These are phyloP conservation scores for Calocybe gambosa DNA, from an alignment of 1,284 basidiomycete genomes.

Conservation along the genomic window DNA sequence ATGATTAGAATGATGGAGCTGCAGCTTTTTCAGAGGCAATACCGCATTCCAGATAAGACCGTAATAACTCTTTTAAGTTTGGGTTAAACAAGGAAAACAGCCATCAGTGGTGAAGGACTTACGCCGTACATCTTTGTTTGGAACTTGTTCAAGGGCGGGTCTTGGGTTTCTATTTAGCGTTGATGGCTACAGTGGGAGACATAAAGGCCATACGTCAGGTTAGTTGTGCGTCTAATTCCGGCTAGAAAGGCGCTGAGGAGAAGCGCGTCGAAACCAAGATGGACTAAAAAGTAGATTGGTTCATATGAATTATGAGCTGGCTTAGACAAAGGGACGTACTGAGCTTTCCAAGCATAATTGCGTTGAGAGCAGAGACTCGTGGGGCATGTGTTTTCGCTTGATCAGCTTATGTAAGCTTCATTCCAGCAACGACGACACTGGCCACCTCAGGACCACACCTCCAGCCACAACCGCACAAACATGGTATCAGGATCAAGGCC, in stretches of 20 bases:
- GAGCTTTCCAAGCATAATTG: slow-evolving; percentile 48
- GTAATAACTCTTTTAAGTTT: slow-evolving; percentile 51
- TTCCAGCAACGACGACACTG: not conserved
- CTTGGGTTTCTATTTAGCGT: slow-evolving; percentile 1
- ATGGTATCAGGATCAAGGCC: slow-evolving; percentile 31
- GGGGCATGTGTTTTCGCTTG: slow-evolving; percentile 7
- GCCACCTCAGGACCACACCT: not conserved
- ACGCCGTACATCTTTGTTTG: slow-evolving; percentile 82
- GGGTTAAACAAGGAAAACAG: not conserved
- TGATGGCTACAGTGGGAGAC: not conserved
- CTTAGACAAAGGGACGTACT: slow-evolving; percentile 16
- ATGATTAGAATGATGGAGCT: slow-evolving; percentile 4
- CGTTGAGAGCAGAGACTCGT: slow-evolving; percentile 6
- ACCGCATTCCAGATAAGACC: slow-evolving; percentile 76
- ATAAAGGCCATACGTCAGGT: slow-evolving; percentile 58
- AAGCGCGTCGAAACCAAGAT: slow-evolving; percentile 70
- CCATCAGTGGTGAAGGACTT: slow-evolving; percentile 28
- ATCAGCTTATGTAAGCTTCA: slow-evolving; percentile 14
- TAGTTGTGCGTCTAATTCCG: slow-evolving; percentile 73
- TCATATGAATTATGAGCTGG: not conserved
- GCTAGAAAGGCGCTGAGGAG: slow-evolving; percentile 75
- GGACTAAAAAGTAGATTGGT: slow-evolving; percentile 31
- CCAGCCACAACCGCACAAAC: slow-evolving; percentile 3
- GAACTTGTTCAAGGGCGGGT: slow-evolving; percentile 54
- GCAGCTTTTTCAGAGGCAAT: slow-evolving; percentile 18